These are phyloP conservation scores for Alternaria tenuissima DNA, from an alignment of 2,329 filamentous ascomycete species.

Conservation along the genomic window DNA sequence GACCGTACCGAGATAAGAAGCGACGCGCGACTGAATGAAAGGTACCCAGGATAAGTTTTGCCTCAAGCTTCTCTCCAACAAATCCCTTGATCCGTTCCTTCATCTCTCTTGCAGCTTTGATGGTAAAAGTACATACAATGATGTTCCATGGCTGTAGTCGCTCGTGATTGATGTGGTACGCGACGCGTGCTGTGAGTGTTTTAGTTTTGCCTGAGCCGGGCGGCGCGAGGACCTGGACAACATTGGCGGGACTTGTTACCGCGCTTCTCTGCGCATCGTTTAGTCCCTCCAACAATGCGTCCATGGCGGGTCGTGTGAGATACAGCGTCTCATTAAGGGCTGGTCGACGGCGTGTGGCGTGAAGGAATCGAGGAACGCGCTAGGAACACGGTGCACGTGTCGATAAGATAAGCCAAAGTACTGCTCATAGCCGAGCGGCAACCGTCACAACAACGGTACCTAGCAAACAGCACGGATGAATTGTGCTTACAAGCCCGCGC, in stretches of 20 bases:
- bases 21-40: constrained; percentile 92
- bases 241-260: constrained; percentile 67
- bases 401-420: constrained; percentile 1
- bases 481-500: not conserved
- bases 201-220: constrained; percentile 89
- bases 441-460: not conserved
- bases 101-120: constrained; percentile 95
- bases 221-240: constrained; percentile 69
- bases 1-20: constrained; percentile 84
- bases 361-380: constrained; percentile 9
- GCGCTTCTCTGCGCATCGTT: constrained; percentile 71
- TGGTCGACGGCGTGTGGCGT: not conserved
- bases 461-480: not conserved
- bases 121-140: constrained; percentile 95
- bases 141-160: constrained; percentile 83
- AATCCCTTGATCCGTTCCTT: constrained; percentile 81
- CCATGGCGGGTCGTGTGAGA: constrained; percentile 52
- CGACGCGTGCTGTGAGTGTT: constrained; percentile 90
- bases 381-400: constrained; percentile 16
- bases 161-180: constrained; percentile 79
- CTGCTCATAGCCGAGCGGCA: not conserved
- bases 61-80: constrained; percentile 80
- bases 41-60: constrained; percentile 84
- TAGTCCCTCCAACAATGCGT: constrained; percentile 66
- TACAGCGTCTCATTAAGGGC: constrained; percentile 19